A percentile compares a stretch with the other conserved stretches of the same genome.
phyloP scores from a whole-genome alignment of 192 early-diverging fungal genomes.

The Coemansia sp. region DNA sequence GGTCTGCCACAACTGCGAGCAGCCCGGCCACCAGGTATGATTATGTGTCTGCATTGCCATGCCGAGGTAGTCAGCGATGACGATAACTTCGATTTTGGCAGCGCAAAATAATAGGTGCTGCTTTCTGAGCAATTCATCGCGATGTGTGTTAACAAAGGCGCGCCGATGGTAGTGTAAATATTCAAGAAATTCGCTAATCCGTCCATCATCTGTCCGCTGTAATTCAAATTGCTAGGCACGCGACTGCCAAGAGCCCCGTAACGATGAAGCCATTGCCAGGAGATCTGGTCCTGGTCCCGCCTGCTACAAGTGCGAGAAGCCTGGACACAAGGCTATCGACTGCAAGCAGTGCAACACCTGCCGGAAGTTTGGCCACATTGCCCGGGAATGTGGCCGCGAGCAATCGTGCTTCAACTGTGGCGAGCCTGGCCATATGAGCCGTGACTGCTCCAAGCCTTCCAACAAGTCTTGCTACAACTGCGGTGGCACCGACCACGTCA shows the following conservation, averaged over 20 bases:
- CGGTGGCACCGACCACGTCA: conserved; percentile 51
- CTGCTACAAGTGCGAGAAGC: conserved; percentile 22
- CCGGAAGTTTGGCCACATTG: conserved; percentile 56
- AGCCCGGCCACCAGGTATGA: conserved; percentile 54
- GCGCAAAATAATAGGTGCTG: conserved; percentile 1
- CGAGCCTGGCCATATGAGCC: conserved; percentile 50
- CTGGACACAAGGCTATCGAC: conserved; percentile 21
- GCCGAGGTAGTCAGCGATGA: background rate
- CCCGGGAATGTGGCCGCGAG: conserved; percentile 45
- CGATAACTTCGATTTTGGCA: conserved; percentile 2
- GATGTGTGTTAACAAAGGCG: background rate
- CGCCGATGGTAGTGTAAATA: background rate
- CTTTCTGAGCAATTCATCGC: background rate
- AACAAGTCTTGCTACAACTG: conserved; percentile 62
- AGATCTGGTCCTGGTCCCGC: conserved; percentile 1
- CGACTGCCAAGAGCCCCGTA: conserved; percentile 48
- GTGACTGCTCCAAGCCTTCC: conserved; percentile 43
- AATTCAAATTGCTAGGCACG: conserved; percentile 30
- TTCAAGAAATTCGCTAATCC: background rate
- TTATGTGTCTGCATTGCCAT: conserved; percentile 17
- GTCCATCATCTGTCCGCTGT: background rate
- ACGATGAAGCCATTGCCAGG: background rate
- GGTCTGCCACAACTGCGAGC: conserved; percentile 54
- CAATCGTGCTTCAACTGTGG: conserved; percentile 57
- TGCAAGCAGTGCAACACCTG: conserved; percentile 55